phyloP scores from a whole-genome alignment of 768 basidiomycete species.

The Boletus rufocinnamomeus region DNA sequence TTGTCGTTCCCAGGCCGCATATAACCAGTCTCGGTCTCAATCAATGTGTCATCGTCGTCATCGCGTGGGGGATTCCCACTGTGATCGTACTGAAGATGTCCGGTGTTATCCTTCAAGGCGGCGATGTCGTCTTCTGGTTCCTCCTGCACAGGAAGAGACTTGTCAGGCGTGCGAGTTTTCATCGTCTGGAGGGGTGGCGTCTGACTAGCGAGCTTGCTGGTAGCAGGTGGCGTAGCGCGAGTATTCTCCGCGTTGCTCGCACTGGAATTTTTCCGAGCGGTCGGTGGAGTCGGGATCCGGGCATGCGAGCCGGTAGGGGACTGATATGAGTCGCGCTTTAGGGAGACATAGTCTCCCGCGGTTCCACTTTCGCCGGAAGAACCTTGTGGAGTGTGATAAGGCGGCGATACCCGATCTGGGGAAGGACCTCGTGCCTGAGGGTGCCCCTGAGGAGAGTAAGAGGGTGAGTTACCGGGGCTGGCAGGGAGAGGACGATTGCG shows the following conservation, averaged over 20 bases:
- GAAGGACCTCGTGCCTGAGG: constrained; percentile 46
- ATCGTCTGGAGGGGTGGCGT: constrained; percentile 58
- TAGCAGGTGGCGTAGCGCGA: constrained; percentile 39
- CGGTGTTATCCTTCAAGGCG: constrained; percentile 41
- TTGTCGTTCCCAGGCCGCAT: constrained; percentile 37
- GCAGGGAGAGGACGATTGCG: constrained; percentile 33
- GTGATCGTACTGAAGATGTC: constrained; percentile 38
- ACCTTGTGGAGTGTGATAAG: constrained; percentile 50
- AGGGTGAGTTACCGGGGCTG: constrained; percentile 41
- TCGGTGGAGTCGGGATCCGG: constrained; percentile 33
- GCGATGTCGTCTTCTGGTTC: constrained; percentile 67
- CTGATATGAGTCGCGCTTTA: constrained; percentile 47
- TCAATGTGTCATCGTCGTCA: constrained; percentile 48
- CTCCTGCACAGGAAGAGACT: constrained; percentile 76
- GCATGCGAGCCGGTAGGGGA: constrained; percentile 29
- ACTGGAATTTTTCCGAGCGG: constrained; percentile 28
- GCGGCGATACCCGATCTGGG: constrained; percentile 55
- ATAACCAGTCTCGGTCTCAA: constrained; percentile 41
- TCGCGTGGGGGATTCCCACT: constrained; percentile 42
- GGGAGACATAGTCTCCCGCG: constrained; percentile 45
- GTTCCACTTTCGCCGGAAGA: constrained; percentile 46
- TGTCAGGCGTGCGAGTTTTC: constrained; percentile 61
- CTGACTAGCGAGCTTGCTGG: constrained; percentile 46
- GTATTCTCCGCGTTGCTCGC: constrained; percentile 22
- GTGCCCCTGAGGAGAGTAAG: constrained; percentile 44